Conservation (phyloP, 2,329 filamentous ascomycete species). For the Beauveria medogensis region DNA sequence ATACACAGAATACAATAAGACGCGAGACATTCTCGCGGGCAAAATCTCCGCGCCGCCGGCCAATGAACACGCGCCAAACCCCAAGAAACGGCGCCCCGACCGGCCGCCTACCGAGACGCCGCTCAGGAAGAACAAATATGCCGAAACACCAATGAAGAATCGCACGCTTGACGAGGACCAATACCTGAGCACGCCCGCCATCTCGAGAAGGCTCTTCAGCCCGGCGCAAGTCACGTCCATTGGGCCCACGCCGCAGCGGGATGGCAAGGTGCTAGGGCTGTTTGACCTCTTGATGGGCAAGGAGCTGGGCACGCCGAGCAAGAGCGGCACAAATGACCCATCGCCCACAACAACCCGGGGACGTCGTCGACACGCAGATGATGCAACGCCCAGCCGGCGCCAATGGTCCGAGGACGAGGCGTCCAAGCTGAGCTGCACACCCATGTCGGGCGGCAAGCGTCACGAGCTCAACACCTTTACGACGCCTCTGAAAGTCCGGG, state of each 20-base stretch:
- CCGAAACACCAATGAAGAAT: conserved; percentile 39
- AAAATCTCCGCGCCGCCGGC: conserved; percentile 37
- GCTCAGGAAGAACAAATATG: conserved; percentile 41
- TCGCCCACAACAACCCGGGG: conserved; percentile 15
- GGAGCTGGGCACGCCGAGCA: conserved; percentile 42
- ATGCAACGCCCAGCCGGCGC: conserved; percentile 42
- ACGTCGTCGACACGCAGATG: conserved; percentile 18
- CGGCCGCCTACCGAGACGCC: conserved; percentile 34
- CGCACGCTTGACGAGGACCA: conserved; percentile 32
- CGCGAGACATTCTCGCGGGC: conserved; percentile 51
- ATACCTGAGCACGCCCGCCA: conserved; percentile 46
- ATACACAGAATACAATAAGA: conserved; percentile 67
- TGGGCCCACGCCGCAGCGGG: conserved; percentile 72
- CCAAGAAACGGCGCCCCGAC: conserved; percentile 34
- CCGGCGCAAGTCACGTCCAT: conserved; percentile 52
- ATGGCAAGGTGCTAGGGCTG: conserved; percentile 67
- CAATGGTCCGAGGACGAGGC: conserved; percentile 19
- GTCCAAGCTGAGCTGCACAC: conserved; percentile 36
- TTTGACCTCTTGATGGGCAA: conserved; percentile 60
- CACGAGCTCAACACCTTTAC: conserved; percentile 55
- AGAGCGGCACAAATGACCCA: conserved; percentile 18
- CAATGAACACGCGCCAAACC: conserved; percentile 26
- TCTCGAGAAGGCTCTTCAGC: conserved; percentile 52
- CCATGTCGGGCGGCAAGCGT: conserved; percentile 50
- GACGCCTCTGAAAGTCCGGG: conserved; percentile 50